Conservation (phyloP, 1,284 basidiomycete genomes). For the Hortiboletus rubellus region DNA sequence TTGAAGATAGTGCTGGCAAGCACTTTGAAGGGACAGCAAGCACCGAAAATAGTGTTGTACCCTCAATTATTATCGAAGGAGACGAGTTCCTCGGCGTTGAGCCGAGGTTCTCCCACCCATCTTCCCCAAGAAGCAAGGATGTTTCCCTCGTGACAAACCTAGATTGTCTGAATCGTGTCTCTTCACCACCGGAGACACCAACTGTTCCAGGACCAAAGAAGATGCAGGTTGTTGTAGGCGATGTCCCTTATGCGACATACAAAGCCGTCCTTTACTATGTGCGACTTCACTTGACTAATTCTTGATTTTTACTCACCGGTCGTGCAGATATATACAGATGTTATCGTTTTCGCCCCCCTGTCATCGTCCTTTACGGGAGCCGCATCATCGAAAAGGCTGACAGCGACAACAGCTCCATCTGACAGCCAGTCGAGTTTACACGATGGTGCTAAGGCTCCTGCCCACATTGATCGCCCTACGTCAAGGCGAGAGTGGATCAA, state of each 20-base stretch:
- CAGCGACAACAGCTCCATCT: conserved; percentile 32
- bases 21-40: conserved; percentile 8
- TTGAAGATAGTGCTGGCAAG: conserved; percentile 9
- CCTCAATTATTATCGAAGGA: not conserved
- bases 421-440: conserved; percentile 39
- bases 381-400: conserved; percentile 17
- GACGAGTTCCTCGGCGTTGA: conserved; percentile 33
- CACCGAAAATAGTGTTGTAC: not conserved
- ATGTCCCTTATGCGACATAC: conserved; percentile 83
- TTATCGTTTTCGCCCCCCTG: conserved; percentile 80
- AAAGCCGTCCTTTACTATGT: conserved; percentile 84
- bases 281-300: conserved; percentile 24
- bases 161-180: not conserved
- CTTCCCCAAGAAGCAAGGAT: conserved; percentile 32
- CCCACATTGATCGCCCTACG: conserved; percentile 33
- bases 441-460: conserved; percentile 19
- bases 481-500: conserved; percentile 65
- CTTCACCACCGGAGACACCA: not conserved
- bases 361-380: conserved; percentile 60
- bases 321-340: conserved; percentile 79
- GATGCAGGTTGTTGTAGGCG: conserved; percentile 65
- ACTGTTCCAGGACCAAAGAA: conserved; percentile 44
- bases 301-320: conserved; percentile 2
- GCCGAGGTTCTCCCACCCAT: conserved; percentile 38
- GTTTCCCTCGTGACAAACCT: conserved; percentile 20